Evolutionary conservation across 2,329 filamentous ascomycete genomes (phyloP).

Genomic region (Hypoxylon sp.): DNA sequence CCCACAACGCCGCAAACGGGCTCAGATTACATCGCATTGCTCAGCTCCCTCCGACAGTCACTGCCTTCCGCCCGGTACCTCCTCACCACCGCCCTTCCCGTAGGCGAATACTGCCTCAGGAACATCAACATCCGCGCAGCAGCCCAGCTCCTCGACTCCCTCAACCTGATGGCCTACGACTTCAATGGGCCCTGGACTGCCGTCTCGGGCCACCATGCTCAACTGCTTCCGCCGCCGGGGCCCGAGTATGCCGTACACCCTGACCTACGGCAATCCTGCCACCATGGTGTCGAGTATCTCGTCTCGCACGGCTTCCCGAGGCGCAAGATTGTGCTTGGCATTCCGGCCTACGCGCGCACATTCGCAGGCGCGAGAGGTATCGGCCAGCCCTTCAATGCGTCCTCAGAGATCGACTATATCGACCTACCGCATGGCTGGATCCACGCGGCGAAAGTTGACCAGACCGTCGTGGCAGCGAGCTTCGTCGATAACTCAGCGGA

Average conservation of each 20-base stretch:
- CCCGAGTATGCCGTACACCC: constrained; percentile 47
- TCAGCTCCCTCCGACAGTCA: constrained; percentile 67
- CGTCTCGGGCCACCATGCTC: constrained; percentile 74
- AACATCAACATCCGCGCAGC: constrained; percentile 70
- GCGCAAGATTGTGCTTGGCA: constrained; percentile 72
- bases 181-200: constrained; percentile 75
- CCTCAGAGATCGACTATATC: constrained; percentile 72
- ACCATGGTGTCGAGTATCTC: constrained; percentile 70
- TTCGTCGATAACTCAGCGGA: constrained; percentile 60
- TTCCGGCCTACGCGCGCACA: constrained; percentile 74
- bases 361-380: constrained; percentile 69
- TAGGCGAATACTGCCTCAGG: constrained; percentile 72
- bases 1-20: constrained; percentile 68
- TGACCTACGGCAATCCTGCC: constrained; percentile 61
- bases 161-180: constrained; percentile 80
- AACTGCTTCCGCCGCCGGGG: constrained; percentile 65
- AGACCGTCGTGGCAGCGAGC: constrained; percentile 68
- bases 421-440: constrained; percentile 70
- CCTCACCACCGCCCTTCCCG: constrained; percentile 73
- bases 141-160: constrained; percentile 68
- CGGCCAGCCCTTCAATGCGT: constrained; percentile 65
- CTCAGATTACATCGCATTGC: constrained; percentile 69
- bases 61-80: constrained; percentile 71
- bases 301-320: constrained; percentile 67
- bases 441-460: constrained; percentile 61